Evolutionary conservation across 208 protist species (phyloP), one percentile per base, ranked within the genome.

Genomic region (Crithidia mellificae): DNA sequence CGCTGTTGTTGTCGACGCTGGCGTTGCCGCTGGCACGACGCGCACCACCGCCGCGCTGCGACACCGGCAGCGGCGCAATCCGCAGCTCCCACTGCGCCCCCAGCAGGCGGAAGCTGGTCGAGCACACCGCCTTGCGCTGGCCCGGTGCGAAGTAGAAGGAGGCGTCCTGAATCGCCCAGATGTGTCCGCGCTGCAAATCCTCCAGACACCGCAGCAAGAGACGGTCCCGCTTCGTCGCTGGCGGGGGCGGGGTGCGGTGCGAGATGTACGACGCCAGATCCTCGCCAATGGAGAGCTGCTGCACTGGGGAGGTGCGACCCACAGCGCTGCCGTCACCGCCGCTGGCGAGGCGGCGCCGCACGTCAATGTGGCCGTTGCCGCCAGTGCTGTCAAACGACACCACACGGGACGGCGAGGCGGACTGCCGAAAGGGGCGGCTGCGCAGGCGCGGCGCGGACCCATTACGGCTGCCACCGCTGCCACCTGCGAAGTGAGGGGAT

Each of bases 71-170:
- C 19, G 79, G 64, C 2, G 68, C 80, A 32, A 93, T 85, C 30
- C 87, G 82, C 30, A 93, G 49, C 68, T 93, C 84, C 85, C 87
- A 93, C 38, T 74, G n/a, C 34, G 66, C 52, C n/a, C 78, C 83
- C 4, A 84, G 57, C 5, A 93, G 63, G 12, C 63, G 59, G 57
- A 93, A 93, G 7, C 78, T 49, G 1, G 74, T 76, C 17, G 82
- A 89, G 64, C 84, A 91, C 12, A 93, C 83, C 9, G 82, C 76
- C 52, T 77, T 77, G 5, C 67, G 63, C 62, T 93, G 87, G 0
- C 72, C 77, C 0, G 77, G 77, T 29, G 76, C 72, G 53, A 93
- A 93, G 72, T 83, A 83, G 4, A 46, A 38, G 27, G 74, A 74
- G 19, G 83, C 84, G 22, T 81, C 63, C 38, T 83, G 68, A 19